Evolutionary conservation across 805 yeast species (phyloP).

Genomic region (Saccharomyces eubayanus): DNA sequence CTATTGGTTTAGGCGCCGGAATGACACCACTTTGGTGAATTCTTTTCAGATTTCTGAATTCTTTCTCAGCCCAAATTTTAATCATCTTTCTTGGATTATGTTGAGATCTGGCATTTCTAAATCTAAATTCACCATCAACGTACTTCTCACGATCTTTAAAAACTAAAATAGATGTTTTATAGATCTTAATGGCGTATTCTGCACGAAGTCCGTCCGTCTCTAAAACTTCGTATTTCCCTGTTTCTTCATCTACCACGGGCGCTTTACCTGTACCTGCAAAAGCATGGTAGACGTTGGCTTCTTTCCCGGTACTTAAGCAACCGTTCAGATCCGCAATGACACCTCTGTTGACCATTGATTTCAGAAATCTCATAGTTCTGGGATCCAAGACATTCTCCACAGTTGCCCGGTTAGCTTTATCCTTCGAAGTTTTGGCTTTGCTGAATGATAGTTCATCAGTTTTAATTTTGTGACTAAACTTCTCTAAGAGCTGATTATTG

Average conservation of each 20-base stretch:
- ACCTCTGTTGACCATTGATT: conserved; percentile 76
- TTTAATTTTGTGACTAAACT: conserved; percentile 56
- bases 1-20: conserved; percentile 91
- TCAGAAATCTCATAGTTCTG: conserved; percentile 75
- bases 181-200: conserved; percentile 85
- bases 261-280: conserved; percentile 21
- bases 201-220: conserved; percentile 24
- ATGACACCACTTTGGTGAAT: conserved; percentile 61
- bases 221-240: background rate
- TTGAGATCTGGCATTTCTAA: conserved; percentile 74
- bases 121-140: conserved; percentile 92
- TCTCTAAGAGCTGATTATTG: conserved; percentile 47
- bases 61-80: conserved; percentile 97
- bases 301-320: conserved; percentile 93
- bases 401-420: conserved; percentile 89
- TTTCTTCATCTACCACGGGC: background rate
- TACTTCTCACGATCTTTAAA: conserved; percentile 94
- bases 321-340: conserved; percentile 82
- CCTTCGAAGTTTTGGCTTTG: conserved; percentile 57
- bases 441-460: conserved; percentile 49
- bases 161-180: conserved; percentile 92
- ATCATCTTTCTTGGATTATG: conserved; percentile 97
- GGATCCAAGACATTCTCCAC: conserved; percentile 96
- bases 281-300: conserved; percentile 96
- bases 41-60: conserved; percentile 85